Conservation (phyloP, 371 early-diverging fungal genomes). For the Funneliformis caledonium region DNA sequence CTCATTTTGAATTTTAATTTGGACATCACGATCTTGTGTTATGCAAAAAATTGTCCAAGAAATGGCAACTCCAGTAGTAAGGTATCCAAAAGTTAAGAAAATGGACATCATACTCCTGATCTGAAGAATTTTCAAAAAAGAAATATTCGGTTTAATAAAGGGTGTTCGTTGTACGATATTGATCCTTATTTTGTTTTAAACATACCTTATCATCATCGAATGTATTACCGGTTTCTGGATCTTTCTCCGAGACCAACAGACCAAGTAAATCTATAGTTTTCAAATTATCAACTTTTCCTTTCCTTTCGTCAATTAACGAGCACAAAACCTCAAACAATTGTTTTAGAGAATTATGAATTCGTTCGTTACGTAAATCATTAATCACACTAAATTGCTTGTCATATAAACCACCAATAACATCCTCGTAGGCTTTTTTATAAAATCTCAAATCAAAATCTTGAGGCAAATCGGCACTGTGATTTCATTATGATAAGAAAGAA, state of each 20-base stretch:
- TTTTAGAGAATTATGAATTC: neutral
- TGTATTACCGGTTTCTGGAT: neutral
- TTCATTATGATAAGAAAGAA: neutral
- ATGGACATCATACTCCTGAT: neutral
- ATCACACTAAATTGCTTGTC: constrained; percentile 15
- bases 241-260: neutral
- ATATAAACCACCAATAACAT: neutral
- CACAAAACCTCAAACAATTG: neutral
- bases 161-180: neutral
- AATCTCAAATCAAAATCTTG: neutral
- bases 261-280: neutral
- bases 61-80: constrained; percentile 3
- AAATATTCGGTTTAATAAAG: neutral
- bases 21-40: constrained; percentile 6
- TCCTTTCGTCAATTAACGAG: neutral
- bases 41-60: neutral
- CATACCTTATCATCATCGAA: neutral
- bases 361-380: neutral
- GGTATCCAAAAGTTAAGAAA: neutral
- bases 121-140: neutral
- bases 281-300: neutral
- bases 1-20: neutral
- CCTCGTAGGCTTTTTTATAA: constrained; percentile 12
- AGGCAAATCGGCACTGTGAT: neutral
- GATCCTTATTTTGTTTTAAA: neutral